phyloP scores from a whole-genome alignment of 768 basidiomycete species.

The Auriscalpium vulgare region DNA sequence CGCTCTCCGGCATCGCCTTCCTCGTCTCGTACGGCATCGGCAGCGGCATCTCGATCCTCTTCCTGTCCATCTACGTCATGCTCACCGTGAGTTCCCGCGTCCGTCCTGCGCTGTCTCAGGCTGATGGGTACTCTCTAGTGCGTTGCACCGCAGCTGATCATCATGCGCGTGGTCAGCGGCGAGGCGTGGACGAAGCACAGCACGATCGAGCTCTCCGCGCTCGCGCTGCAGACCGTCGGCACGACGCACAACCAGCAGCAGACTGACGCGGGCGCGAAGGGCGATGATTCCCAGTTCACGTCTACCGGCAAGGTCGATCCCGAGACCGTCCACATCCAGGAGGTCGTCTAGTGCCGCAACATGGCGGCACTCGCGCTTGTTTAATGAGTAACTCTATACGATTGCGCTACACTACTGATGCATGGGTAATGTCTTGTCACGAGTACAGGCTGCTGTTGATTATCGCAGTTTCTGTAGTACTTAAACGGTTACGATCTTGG shows the following conservation, averaged over 20 bases:
- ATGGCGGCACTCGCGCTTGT: too few species aligned
- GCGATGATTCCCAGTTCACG: not conserved
- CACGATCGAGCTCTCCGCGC: not conserved
- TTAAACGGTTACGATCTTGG: too few species aligned
- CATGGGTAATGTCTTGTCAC: too few species aligned
- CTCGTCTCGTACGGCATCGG: slow-evolving; percentile 14
- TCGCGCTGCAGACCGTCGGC: not conserved
- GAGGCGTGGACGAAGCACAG: slow-evolving; percentile 9
- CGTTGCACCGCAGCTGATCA: slow-evolving; percentile 15
- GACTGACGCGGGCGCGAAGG: not conserved
- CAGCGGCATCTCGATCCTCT: slow-evolving; percentile 11
- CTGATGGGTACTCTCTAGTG: not conserved
- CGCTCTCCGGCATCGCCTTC: slow-evolving; percentile 15
- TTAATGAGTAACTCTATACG: too few species aligned
- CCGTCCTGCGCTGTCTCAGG: not conserved
- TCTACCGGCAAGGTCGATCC: not conserved
- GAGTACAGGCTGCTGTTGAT: too few species aligned
- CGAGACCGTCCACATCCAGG: too few species aligned
- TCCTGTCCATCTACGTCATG: slow-evolving; percentile 14
- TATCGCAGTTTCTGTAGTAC: too few species aligned
- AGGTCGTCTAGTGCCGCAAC: too few species aligned
- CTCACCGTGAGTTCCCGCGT: slow-evolving; percentile 10
- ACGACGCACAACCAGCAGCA: not conserved
- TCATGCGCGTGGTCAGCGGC: slow-evolving; percentile 12
- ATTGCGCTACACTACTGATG: too few species aligned